Conservation (phyloP, 2,329 filamentous ascomycete genomes). For the Trichoderma oligosporum region DNA sequence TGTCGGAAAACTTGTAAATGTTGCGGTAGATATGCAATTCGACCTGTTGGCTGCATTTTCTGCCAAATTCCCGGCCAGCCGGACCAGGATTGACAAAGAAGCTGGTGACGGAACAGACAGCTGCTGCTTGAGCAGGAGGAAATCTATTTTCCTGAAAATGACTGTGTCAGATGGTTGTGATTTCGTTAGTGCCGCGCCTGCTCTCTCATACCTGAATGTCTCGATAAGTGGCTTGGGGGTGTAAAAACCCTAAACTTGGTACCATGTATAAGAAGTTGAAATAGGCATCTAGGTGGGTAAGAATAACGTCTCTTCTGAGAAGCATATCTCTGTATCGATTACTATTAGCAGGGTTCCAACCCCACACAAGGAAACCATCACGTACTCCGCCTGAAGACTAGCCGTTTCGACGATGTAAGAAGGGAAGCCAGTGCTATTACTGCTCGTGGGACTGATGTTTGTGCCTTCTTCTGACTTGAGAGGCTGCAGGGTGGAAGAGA, state of each 20-base stretch:
- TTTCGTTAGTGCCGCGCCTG: background rate
- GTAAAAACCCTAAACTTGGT: conserved; percentile 39
- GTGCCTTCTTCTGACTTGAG: conserved; percentile 20
- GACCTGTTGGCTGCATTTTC: conserved; percentile 38
- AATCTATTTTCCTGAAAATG: conserved; percentile 32
- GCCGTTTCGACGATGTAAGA: conserved; percentile 26
- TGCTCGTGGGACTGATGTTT: conserved; percentile 23
- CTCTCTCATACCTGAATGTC: conserved; percentile 33
- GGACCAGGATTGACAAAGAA: conserved; percentile 35
- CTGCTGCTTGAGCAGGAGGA: conserved; percentile 35
- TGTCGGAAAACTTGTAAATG: conserved; percentile 37
- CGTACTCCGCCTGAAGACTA: conserved; percentile 31
- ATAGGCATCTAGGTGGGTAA: conserved; percentile 38
- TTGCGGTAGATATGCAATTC: conserved; percentile 40
- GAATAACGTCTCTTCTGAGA: conserved; percentile 34
- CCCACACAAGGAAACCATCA: background rate
- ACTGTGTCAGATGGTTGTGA: background rate
- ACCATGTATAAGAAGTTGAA: conserved; percentile 38
- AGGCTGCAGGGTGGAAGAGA: conserved; percentile 7
- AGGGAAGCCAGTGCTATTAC: conserved; percentile 19
- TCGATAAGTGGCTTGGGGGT: conserved; percentile 34
- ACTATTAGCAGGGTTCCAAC: background rate
- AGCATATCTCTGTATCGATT: conserved; percentile 31
- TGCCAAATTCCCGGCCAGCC: conserved; percentile 35
- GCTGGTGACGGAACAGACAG: conserved; percentile 38